Conservation (phyloP, 305 asterid genomes). For the Withania somnifera region DNA sequence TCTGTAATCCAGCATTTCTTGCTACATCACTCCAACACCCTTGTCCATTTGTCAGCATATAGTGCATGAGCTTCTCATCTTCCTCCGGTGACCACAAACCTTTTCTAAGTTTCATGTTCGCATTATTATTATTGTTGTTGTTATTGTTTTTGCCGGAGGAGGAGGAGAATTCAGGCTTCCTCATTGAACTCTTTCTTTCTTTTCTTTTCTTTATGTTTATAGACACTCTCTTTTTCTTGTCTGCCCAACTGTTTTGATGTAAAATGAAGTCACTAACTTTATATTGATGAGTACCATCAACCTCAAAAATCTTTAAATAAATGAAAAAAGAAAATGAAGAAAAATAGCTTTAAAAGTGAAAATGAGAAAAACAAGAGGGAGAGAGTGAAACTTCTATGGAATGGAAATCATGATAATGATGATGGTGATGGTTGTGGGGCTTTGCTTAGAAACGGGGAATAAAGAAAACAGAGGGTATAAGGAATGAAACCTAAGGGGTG, state of each 20-base stretch:
- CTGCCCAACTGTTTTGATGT: slow-evolving; percentile 36
- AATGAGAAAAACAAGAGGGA: neutral
- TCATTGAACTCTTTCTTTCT: slow-evolving; percentile 10
- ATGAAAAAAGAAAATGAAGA: neutral
- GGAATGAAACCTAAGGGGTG: slow-evolving; percentile 2
- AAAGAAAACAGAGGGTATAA: neutral
- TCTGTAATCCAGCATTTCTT: slow-evolving; percentile 43
- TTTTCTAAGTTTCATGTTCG: slow-evolving; percentile 29
- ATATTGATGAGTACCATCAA: slow-evolving; percentile 8
- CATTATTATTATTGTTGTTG: neutral
- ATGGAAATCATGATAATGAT: slow-evolving; percentile 32
- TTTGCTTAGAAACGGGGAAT: slow-evolving; percentile 61
- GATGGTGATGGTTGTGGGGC: slow-evolving; percentile 53
- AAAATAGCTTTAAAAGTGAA: neutral
- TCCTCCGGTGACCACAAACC: slow-evolving; percentile 63
- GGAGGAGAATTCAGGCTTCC: slow-evolving; percentile 28
- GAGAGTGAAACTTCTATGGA: slow-evolving; percentile 12
- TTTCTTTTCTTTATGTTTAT: neutral
- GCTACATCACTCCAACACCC: slow-evolving; percentile 68
- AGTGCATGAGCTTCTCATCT: slow-evolving; percentile 46
- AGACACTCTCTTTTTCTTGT: slow-evolving; percentile 1
- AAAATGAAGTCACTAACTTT: slow-evolving; percentile 12
- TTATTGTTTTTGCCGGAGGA: slow-evolving; percentile 1
- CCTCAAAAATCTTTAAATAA: neutral
- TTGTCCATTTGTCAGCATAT: slow-evolving; percentile 47